Conservation (phyloP, 73 alveolate genomes). For the Uronychia setigera region DNA sequence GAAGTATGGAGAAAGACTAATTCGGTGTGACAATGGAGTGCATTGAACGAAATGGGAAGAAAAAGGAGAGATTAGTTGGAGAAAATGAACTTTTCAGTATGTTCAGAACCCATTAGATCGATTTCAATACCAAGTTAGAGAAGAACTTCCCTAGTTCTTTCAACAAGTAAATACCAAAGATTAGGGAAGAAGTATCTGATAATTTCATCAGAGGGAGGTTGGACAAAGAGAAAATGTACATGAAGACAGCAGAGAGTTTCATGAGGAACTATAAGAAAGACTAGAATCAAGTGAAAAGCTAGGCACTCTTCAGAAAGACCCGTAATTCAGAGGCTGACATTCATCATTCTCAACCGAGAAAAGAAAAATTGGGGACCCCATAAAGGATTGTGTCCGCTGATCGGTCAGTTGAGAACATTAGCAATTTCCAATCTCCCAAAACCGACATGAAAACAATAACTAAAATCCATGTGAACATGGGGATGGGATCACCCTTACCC, state of each 20-base stretch:
- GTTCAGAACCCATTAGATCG: neutral
- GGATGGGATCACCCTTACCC: no score
- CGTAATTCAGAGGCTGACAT: no score
- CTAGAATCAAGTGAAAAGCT: neutral
- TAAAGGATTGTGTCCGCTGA: no score
- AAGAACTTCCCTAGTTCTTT: neutral
- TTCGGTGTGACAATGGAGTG: neutral
- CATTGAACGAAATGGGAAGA: neutral
- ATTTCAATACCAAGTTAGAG: neutral
- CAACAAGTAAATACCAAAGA: neutral
- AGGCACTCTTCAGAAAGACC: neutral
- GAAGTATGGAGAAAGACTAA: neutral
- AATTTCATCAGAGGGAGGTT: neutral
- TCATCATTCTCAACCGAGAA: no score
- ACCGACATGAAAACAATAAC: no score
- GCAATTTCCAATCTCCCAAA: no score
- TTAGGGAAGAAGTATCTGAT: neutral
- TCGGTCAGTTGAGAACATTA: no score
- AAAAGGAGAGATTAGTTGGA: neutral
- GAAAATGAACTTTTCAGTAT: neutral
- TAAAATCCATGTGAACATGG: no score
- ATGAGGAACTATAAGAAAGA: neutral
- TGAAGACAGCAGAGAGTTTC: neutral
- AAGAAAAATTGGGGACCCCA: no score
- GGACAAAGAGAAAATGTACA: neutral